Evolutionary conservation across 2,329 filamentous ascomycete genomes (phyloP).

Genomic region (Bipolaris bicolor): DNA sequence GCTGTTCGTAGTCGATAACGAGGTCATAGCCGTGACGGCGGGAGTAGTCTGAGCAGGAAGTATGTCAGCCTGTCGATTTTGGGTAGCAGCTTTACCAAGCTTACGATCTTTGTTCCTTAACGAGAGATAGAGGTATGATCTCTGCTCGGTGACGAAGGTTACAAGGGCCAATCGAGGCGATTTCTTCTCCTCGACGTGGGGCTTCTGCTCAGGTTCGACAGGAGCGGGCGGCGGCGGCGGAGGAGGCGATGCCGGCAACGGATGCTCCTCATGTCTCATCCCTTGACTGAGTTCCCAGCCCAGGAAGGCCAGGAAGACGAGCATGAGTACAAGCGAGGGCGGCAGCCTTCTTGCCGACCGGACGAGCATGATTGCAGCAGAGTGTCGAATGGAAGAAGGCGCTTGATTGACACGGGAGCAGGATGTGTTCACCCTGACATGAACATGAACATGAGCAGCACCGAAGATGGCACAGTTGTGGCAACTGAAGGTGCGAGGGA

Average conservation of each 20-base stretch:
- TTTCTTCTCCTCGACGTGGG: constrained; percentile 17
- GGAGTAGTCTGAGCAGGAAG: constrained; percentile 41
- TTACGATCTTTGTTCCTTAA: constrained; percentile 49
- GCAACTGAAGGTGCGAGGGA: constrained; percentile 22
- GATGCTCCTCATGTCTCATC: constrained; percentile 21
- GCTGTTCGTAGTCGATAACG: constrained; percentile 49
- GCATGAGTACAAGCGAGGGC: constrained; percentile 31
- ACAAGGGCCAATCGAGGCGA: constrained; percentile 42
- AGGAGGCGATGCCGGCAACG: constrained; percentile 12
- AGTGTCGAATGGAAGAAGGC: not conserved
- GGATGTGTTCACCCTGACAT: constrained; percentile 8
- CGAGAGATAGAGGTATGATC: constrained; percentile 45
- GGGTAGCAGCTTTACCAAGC: constrained; percentile 4
- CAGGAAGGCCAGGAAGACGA: constrained; percentile 40
- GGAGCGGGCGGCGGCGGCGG: constrained; percentile 6
- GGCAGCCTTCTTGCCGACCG: constrained; percentile 31
- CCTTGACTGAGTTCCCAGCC: constrained; percentile 40
- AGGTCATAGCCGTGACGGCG: constrained; percentile 51
- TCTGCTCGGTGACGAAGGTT: constrained; percentile 47
- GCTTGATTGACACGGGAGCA: not conserved
- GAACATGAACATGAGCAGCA: constrained; percentile 4
- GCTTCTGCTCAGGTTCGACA: constrained; percentile 5
- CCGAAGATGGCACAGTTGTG: constrained; percentile 18
- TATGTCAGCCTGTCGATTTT: constrained; percentile 9
- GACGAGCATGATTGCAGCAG: constrained; percentile 32